Conservation (phyloP, 495 filamentous ascomycete species). For the Penicillium verhagenii region DNA sequence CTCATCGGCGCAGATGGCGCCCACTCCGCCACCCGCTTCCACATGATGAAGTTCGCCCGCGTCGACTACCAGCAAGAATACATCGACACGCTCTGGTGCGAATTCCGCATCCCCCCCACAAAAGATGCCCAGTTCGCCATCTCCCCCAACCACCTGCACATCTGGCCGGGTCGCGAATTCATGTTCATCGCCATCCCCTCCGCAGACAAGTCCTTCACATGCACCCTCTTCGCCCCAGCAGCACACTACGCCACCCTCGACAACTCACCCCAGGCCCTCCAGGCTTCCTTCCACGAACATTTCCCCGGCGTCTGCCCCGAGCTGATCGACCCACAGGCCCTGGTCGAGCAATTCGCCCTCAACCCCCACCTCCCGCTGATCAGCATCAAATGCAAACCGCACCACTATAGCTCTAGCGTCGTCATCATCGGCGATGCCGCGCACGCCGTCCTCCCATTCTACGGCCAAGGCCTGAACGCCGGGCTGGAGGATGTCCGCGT, state of each 20-base stretch:
- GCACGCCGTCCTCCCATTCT: conserved; percentile 97
- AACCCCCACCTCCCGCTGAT: conserved; percentile 93
- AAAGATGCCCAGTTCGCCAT: conserved; percentile 64
- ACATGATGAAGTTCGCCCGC: conserved; percentile 88
- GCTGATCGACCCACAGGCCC: conserved; percentile 67
- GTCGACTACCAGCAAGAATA: conserved; percentile 94
- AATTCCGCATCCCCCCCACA: conserved; percentile 76
- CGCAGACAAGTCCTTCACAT: conserved; percentile 87
- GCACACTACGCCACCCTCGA: conserved; percentile 52
- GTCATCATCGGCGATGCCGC: conserved; percentile 93
- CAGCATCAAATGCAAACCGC: conserved; percentile 84
- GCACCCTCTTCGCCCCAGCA: conserved; percentile 84
- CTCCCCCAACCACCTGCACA: conserved; percentile 90
- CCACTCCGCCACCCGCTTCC: conserved; percentile 83
- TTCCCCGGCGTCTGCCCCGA: conserved; percentile 84
- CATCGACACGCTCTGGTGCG: conserved; percentile 96
- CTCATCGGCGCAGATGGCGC: conserved; percentile 96
- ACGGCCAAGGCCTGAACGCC: conserved; percentile 87
- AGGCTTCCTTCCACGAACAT: conserved; percentile 70
- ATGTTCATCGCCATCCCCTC: conserved; percentile 99
- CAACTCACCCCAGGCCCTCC: conserved; percentile 52
- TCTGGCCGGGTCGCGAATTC: conserved; percentile 88
- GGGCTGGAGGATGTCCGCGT: conserved; percentile 82
- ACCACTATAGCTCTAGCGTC: conserved; percentile 74
- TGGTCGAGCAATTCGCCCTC: conserved; percentile 65